Evolutionary conservation across 75 land plant genomes (phyloP), one percentile per base, ranked within the genome.

Genomic region (Cryptomeria japonica): DNA sequence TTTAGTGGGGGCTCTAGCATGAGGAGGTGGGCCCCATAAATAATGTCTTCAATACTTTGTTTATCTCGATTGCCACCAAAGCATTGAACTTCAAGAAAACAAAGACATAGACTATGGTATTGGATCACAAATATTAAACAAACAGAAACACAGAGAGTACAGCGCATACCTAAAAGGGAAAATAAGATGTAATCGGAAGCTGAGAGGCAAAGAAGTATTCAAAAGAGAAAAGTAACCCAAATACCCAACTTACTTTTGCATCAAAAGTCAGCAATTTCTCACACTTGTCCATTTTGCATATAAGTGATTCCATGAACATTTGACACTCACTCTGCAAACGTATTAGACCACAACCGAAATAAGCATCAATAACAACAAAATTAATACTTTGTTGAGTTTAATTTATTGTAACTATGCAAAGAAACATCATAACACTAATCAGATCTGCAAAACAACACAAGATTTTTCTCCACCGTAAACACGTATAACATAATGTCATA

Each of bases 231-330:
- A 82, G 28, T 0, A 18, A 46, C 32, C 46, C 44, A 79, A 37
- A 49, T 22, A 51, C 28, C 16, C 34, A 85, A 28, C 83, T 32
- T 75, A 93, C 89, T 91, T 96, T 96, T 89, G 89, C 86, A 89
- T 93, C 95, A 90, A 97, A 98, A 13, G 95, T 92, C n/a, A 98
- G 88, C 56, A 98, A 88, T 79, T 89, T 94, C 90, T 89, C 87
- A 86, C 96, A 96, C 31, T 95, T 89, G 86, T 95, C 96, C 84
- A 94, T 88, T 86, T 89, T 92, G 92, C 99, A 98, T 47, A 98
- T 97, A 41, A 98, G 90, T 53, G 99, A 97, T 16, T 92, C 95
- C 97, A 97, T 94, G 86, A 97, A 97, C 77, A 97, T 88, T 61
- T 96, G 90, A 31, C 90, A 84, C 78, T 97, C 95, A 84, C 88